phyloP scores from a whole-genome alignment of 2,329 filamentous ascomycete genomes.

The Ramularia endophylla region DNA sequence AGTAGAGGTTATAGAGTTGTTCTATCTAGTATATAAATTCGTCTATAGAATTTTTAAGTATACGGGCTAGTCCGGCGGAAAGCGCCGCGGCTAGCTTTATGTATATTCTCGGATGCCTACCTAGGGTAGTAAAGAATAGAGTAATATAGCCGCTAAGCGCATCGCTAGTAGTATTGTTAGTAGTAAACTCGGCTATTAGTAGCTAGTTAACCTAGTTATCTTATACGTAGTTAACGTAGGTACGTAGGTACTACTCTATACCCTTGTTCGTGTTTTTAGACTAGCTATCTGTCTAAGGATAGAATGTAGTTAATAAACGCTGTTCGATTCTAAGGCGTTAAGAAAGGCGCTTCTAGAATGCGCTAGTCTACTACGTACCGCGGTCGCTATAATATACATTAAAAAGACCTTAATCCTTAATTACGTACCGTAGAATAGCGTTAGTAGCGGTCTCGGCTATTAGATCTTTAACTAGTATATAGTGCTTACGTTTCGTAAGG shows the following conservation, averaged over 20 bases:
- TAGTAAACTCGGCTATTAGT: not conserved
- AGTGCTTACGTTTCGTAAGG: too few relatives aligned
- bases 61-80: not conserved
- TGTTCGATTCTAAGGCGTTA: not conserved
- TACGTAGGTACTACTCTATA: not conserved
- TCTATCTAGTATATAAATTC: not conserved
- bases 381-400: too few relatives aligned
- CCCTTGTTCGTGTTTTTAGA: not conserved
- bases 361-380: too few relatives aligned
- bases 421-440: too few relatives aligned
- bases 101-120: not conserved
- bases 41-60: not conserved
- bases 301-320: conserved; percentile 1
- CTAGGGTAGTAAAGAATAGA: not conserved
- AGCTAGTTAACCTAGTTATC: conserved; percentile 2
- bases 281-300: not conserved
- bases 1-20: not conserved
- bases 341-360: too few relatives aligned
- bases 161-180: not conserved
- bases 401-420: too few relatives aligned
- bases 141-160: not conserved
- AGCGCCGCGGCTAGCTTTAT: not conserved
- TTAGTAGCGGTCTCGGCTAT: too few relatives aligned
- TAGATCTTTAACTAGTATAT: too few relatives aligned
- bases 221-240: conserved; percentile 2